Evolutionary conservation across 768 basidiomycete species (phyloP).

Genomic region (Pluteus cervinus): DNA sequence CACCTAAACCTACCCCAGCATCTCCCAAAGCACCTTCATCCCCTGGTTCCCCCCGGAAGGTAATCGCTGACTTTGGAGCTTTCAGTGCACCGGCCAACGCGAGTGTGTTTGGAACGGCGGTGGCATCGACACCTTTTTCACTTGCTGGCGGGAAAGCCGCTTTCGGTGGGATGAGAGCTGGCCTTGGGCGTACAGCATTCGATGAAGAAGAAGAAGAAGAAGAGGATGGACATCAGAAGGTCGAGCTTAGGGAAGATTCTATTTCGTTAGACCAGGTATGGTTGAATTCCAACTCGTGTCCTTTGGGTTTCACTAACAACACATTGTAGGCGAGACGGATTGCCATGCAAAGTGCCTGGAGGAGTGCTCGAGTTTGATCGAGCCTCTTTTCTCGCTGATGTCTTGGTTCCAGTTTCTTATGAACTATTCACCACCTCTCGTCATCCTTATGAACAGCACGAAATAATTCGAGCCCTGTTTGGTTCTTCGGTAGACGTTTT

Average conservation of each 20-base stretch:
- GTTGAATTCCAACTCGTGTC: constrained; percentile 4
- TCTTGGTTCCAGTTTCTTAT: constrained; percentile 2
- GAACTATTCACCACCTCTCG: constrained; percentile 11
- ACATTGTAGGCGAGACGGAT: constrained; percentile 66
- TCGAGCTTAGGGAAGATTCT: constrained; percentile 75
- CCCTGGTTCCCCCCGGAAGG: constrained; percentile 81
- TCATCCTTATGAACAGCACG: constrained; percentile 3
- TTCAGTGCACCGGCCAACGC: constrained; percentile 72
- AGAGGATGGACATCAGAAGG: constrained; percentile 57
- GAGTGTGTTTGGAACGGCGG: constrained; percentile 82
- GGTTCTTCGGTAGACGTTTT: too few species aligned
- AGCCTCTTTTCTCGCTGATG: not conserved
- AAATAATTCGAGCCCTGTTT: too few species aligned
- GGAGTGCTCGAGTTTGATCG: constrained; percentile 51
- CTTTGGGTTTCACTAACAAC: constrained; percentile 4
- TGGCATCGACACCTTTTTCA: constrained; percentile 74
- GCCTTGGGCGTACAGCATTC: constrained; percentile 26
- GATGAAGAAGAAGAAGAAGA: constrained; percentile 76
- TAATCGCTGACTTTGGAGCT: constrained; percentile 83
- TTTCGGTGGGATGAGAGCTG: constrained; percentile 68
- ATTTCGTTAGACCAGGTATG: constrained; percentile 91
- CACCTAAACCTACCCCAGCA: constrained; percentile 35
- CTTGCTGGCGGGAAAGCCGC: constrained; percentile 77
- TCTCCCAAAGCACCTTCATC: constrained; percentile 42
- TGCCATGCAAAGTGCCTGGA: constrained; percentile 88